Evolutionary conservation across 2,329 filamentous ascomycete species (phyloP), one percentile per base, ranked within the genome.

Genomic region (Ophiostoma tasmaniense): DNA sequence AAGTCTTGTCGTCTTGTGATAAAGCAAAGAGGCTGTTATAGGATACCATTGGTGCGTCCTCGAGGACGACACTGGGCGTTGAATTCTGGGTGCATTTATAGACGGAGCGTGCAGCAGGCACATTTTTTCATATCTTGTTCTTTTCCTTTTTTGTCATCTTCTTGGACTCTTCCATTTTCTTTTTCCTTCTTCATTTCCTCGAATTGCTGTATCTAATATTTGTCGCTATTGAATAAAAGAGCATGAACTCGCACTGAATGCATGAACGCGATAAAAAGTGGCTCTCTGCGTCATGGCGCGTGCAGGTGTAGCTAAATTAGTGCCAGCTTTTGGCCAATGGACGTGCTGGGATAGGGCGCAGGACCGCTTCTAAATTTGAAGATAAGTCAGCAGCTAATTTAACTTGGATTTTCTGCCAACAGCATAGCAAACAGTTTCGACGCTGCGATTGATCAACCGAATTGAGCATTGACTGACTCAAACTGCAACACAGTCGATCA

Each of bases 81-180:
- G 39, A 37, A 50, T 66, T 59, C 35, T 33, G 52, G 64, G 50
- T 70, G 25, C 66, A n/a, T 67, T 20, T 67, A 68, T 67, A 64
- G 61, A 64, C 61, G 33, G 59, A 64, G 59, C 28, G 64, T 65
- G 64, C 64, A 65, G 64, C 14, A 28, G 64, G 64, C 64, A 65
- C 64, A 39, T 50, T 45, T 62, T 4, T 39, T 61, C 42, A 28
- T 37, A 3, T 50, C 22, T 67, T 66, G 13, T 39, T 64, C 13
- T 17, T n/a, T 35, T 42, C 61, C 10, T 22, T 7, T 30, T 39
- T 22, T 13, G 22, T 42, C 33, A 28, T 17, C 1, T 30, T 25
- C 50, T 14, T 52, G 11, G 10, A 22, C 61, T 55, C n/a, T 62
- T 35, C 2, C 37, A n/a, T 35, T 25, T 28, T 45, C 8, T 45